phyloP scores from a whole-genome alignment of 1,284 basidiomycete species.

The Meira miltonrushii region DNA sequence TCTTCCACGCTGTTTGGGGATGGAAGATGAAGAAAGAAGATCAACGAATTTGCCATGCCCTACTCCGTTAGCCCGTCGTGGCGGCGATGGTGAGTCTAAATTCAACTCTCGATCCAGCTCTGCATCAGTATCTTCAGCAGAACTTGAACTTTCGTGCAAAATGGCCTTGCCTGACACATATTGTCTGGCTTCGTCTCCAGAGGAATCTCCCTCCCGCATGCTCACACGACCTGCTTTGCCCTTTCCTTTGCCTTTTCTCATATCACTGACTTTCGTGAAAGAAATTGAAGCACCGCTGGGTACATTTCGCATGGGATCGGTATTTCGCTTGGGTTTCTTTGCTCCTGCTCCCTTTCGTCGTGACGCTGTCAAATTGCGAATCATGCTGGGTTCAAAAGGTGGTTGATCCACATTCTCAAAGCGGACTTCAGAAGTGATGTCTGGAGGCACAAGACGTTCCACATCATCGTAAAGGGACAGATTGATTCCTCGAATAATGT shows the following conservation, averaged over 20 bases:
- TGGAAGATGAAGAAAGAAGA: too few relatives aligned
- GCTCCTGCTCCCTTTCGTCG: conserved; percentile 9
- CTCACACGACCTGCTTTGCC: conserved; percentile 3
- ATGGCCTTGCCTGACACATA: too few relatives aligned
- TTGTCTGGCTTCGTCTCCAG: neutral
- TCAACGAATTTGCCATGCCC: too few relatives aligned
- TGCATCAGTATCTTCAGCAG: too few relatives aligned
- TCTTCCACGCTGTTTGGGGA: too few relatives aligned
- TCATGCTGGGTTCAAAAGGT: conserved; percentile 41
- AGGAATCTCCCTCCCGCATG: neutral
- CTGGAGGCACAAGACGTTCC: conserved; percentile 73
- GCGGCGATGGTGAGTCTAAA: too few relatives aligned
- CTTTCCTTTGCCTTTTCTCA: conserved; percentile 19
- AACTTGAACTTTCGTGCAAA: too few relatives aligned
- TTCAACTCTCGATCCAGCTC: too few relatives aligned
- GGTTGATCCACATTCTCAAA: conserved; percentile 66
- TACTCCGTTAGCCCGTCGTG: too few relatives aligned
- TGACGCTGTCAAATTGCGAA: conserved; percentile 16
- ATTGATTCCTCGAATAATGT: conserved; percentile 76
- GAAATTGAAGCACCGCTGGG: conserved; percentile 30
- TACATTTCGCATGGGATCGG: conserved; percentile 40
- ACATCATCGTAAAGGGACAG: conserved; percentile 91
- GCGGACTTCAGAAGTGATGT: conserved; percentile 69
- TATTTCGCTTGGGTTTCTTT: conserved; percentile 25
- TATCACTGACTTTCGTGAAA: conserved; percentile 40